A percentile compares a stretch with the other conserved stretches of the same genome.
Conservation (phyloP, 2,329 filamentous ascomycete genomes). For the Trichocomaceae sp. region DNA sequence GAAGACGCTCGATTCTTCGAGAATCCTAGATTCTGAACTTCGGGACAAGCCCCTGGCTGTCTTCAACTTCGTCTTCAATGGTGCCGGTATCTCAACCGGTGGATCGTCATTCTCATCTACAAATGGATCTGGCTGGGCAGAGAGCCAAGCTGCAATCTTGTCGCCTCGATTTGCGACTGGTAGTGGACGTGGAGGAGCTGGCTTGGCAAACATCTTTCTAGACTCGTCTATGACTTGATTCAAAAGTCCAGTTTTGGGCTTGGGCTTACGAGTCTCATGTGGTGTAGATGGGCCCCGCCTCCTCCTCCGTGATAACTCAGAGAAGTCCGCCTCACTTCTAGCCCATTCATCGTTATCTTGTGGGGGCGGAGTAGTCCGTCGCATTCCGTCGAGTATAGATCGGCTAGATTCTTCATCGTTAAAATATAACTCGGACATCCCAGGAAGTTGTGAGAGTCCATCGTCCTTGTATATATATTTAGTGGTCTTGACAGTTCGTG, state of each 20-base stretch:
- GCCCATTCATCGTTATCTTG: slow-evolving; percentile 30
- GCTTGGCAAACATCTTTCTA: slow-evolving; percentile 40
- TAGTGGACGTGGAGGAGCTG: slow-evolving; percentile 32
- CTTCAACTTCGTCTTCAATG: slow-evolving; percentile 36
- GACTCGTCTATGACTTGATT: slow-evolving; percentile 40
- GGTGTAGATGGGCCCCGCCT: slow-evolving; percentile 19
- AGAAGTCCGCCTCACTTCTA: slow-evolving; percentile 34
- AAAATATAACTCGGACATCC: slow-evolving; percentile 15
- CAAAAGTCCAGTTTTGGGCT: slow-evolving; percentile 38
- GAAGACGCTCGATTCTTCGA: slow-evolving; percentile 16
- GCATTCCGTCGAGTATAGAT: slow-evolving; percentile 20
- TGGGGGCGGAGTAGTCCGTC: slow-evolving; percentile 21
- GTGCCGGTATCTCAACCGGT: slow-evolving; percentile 34
- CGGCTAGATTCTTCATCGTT: slow-evolving; percentile 19
- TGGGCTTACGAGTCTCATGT: slow-evolving; percentile 25
- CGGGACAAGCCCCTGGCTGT: slow-evolving; percentile 24
- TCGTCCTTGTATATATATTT: slow-evolving; percentile 17
- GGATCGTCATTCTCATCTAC: slow-evolving; percentile 40
- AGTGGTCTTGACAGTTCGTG: slow-evolving; percentile 19
- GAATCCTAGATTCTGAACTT: slow-evolving; percentile 19
- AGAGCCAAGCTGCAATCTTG: slow-evolving; percentile 58
- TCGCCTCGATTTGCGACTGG: slow-evolving; percentile 34
- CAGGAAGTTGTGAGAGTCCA: slow-evolving; percentile 12
- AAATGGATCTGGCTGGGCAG: slow-evolving; percentile 51
- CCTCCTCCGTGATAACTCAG: slow-evolving; percentile 32